Base-by-base conservation (phyloP, 768 basidiomycete genomes). In the Gautieria morchelliformis region DNA sequence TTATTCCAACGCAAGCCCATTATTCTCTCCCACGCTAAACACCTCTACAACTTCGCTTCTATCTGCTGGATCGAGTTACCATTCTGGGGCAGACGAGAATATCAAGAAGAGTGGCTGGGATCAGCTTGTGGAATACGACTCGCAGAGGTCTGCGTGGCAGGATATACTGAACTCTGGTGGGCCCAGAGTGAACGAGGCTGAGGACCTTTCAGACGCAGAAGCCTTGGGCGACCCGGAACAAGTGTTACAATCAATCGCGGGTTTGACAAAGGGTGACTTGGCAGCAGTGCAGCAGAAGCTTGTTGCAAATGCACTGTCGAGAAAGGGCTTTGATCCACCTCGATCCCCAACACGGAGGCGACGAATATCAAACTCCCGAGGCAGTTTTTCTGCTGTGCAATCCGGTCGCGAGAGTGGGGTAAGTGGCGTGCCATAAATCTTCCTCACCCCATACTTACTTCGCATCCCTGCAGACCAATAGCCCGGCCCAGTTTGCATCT, bases 1-100 rank as follows among this genome's bases (percentile, higher is more conserved):
- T 33, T 48, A 48, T 50, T 19, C 35, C 17, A 42, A 42, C 37
- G 32, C 47, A 5, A 57, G 33, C 37, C 56, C 46, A 22, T 73
- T 84, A n/a, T 78, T 91, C 53, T 83, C 85, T 39, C 83, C 87
- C 4, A 70, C 86, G 17, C 78, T 77, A 15, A 90, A 84, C 60
- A 86, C 87, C 7, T 91, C 89, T 30, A 78, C 83, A 30, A 87
- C 88, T 14, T 92, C 90, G 6, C 70, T 92, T 20, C 87, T 84
- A 58, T 90, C 89, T 10, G 78, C 76, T 37, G 88, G 90, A 15
- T 93, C 90, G 3, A 92, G 90, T 68, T 92, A 88, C 67, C 89
- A 91, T 66, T 89, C 89, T 4, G 83, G 78, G 78, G 86, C 89
- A 56, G 82, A 71, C 20, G 81, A 70, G 49, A 70, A 83, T 59